A percentile compares a stretch with the other conserved stretches of the same genome.
These are phyloP conservation scores for Thraustochytrium sp. DNA, from an alignment of 352 stramenopile species.

Conservation along the genomic window DNA sequence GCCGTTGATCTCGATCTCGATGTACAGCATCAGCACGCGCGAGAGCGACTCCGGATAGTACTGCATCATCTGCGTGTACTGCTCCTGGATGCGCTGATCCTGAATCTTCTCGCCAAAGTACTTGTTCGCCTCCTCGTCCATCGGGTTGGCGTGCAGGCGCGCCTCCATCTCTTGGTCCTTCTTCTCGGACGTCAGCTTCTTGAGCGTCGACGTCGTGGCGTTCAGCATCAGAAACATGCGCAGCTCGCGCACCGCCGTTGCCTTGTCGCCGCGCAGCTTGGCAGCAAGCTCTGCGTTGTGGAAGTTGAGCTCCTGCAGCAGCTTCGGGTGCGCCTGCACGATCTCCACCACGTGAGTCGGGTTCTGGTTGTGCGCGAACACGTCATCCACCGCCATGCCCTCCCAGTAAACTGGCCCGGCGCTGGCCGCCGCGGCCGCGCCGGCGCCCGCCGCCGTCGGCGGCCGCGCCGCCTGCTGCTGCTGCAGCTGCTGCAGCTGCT, in stretches of 20 bases:
- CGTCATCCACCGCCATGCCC: slow-evolving; percentile 60
- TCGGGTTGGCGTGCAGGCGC: slow-evolving; percentile 55
- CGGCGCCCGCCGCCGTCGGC: slow-evolving; percentile 43
- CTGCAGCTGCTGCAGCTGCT: neutral
- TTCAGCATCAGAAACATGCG: slow-evolving; percentile 50
- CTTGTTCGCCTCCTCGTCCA: slow-evolving; percentile 60
- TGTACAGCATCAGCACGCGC: slow-evolving; percentile 78
- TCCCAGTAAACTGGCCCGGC: slow-evolving; percentile 53
- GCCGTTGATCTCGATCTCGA: slow-evolving; percentile 49
- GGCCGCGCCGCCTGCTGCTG: neutral
- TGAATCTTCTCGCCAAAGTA: slow-evolving; percentile 62
- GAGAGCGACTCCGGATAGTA: slow-evolving; percentile 62
- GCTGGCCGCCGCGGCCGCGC: slow-evolving; percentile 10
- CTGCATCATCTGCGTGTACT: slow-evolving; percentile 64
- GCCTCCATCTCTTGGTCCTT: slow-evolving; percentile 54
- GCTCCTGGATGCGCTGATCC: slow-evolving; percentile 55
- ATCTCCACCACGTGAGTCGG: slow-evolving; percentile 52
- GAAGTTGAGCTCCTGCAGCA: slow-evolving; percentile 64
- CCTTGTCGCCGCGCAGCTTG: slow-evolving; percentile 56
- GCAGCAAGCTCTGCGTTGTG: slow-evolving; percentile 55
- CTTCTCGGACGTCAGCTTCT: slow-evolving; percentile 48
- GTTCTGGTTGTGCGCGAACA: slow-evolving; percentile 57
- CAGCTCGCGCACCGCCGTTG: slow-evolving; percentile 52
- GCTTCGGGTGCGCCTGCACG: slow-evolving; percentile 51
- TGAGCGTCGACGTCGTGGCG: slow-evolving; percentile 45